phyloP scores from a whole-genome alignment of 2,329 filamentous ascomycete species.

The Fusarium tricinctum region DNA sequence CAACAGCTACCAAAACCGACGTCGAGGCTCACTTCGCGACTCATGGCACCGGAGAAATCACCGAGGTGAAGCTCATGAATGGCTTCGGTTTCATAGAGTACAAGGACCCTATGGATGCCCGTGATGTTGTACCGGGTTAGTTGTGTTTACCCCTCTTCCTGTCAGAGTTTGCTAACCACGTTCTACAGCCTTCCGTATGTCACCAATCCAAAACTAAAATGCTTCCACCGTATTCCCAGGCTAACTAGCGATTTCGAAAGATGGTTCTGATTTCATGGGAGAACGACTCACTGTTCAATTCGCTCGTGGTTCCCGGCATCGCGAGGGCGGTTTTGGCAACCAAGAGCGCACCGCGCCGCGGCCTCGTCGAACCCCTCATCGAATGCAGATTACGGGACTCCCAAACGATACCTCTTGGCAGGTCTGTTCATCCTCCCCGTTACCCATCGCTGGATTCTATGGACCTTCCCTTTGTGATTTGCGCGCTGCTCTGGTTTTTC shows the following conservation, averaged over 20 bases:
- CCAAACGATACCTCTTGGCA: constrained; percentile 99
- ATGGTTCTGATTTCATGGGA: constrained; percentile 98
- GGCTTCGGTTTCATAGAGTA: constrained; percentile 99
- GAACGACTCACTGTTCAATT: constrained; percentile 98
- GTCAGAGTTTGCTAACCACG: constrained; percentile 38
- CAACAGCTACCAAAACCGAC: constrained; percentile 92
- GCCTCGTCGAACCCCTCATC: constrained; percentile 92
- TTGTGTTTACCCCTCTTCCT: constrained; percentile 42
- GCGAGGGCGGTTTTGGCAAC: constrained; percentile 64
- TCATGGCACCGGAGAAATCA: constrained; percentile 97
- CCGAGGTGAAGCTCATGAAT: constrained; percentile 99
- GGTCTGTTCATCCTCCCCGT: constrained; percentile 85
- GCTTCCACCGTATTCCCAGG: constrained; percentile 28
- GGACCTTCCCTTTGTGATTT: constrained; percentile 54
- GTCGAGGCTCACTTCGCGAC: constrained; percentile 95
- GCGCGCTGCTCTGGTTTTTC: constrained; percentile 52
- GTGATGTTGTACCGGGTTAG: constrained; percentile 97
- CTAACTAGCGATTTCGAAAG: constrained; percentile 62
- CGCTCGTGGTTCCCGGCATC: constrained; percentile 82
- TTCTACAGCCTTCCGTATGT: constrained; percentile 72
- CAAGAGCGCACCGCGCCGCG: constrained; percentile 75
- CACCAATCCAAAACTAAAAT: constrained; percentile 41
- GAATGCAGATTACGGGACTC: constrained; percentile 98
- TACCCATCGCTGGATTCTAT: constrained; percentile 64
- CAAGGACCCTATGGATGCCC: constrained; percentile 97